Evolutionary conservation across 129 eudicot species (phyloP).

Genomic region (Escallonia herrerae): DNA sequence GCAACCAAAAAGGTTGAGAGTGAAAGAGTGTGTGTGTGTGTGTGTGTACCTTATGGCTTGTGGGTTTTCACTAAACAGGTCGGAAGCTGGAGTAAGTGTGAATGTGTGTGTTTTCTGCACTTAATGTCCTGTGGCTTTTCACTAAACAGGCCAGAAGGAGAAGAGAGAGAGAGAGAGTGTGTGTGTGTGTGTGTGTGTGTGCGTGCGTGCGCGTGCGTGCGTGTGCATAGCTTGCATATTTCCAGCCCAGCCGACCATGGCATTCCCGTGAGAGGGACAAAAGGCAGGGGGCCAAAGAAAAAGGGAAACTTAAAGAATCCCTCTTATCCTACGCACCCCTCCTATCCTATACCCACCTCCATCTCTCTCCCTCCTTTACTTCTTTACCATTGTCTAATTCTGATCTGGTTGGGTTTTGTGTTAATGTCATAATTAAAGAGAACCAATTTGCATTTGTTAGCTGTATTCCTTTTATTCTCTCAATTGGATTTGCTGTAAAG

Average conservation of each 20-base stretch:
- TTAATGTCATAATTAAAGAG: slow-evolving; percentile 20
- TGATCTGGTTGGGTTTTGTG: slow-evolving; percentile 31
- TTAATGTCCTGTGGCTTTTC: slow-evolving; percentile 27
- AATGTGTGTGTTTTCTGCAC: not conserved
- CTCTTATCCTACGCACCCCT: slow-evolving; percentile 51
- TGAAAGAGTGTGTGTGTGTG: slow-evolving; percentile 1
- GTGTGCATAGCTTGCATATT: slow-evolving; percentile 1
- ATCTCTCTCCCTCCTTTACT: slow-evolving; percentile 4
- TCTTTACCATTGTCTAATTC: slow-evolving; percentile 2
- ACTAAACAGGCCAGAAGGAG: slow-evolving; percentile 29
- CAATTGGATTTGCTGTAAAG: slow-evolving; percentile 71
- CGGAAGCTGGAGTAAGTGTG: not conserved
- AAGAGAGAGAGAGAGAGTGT: slow-evolving; percentile 22
- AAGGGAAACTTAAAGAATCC: slow-evolving; percentile 15
- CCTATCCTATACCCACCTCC: slow-evolving; percentile 32
- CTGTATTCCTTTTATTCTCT: slow-evolving; percentile 25
- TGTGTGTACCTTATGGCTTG: too few relatives aligned
- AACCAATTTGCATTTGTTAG: slow-evolving; percentile 33
- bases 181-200: slow-evolving; percentile 4
- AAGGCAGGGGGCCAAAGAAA: slow-evolving; percentile 45
- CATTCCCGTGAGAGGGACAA: slow-evolving; percentile 81
- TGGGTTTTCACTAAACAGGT: not conserved
- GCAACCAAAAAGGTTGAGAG: not conserved
- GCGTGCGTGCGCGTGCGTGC: slow-evolving; percentile 12
- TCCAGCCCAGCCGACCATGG: slow-evolving; percentile 69